Evolutionary conservation across 306 rosid species (phyloP).

Genomic region (Sechiopsis laciniata): DNA sequence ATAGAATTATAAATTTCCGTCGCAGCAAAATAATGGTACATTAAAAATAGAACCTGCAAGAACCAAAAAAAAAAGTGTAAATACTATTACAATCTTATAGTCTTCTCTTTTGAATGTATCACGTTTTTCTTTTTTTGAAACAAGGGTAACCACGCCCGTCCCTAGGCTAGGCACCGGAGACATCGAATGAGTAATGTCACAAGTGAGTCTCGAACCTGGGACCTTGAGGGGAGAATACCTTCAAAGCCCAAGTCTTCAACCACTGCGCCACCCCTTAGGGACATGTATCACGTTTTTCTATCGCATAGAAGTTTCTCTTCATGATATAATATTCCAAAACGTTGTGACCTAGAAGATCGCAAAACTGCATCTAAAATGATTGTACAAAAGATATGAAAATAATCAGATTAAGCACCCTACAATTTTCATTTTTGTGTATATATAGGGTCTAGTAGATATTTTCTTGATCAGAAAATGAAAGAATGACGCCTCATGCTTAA

Average conservation of each 20-base stretch:
- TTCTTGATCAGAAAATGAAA: background rate
- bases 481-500: background rate
- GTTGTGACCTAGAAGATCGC: background rate
- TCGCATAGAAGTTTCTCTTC: background rate
- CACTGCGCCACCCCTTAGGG: too few relatives aligned
- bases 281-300: background rate
- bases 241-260: too few relatives aligned
- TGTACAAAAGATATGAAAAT: background rate
- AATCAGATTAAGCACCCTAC: conserved; percentile 7
- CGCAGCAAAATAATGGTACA: conserved; percentile 98
- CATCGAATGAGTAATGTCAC: too few relatives aligned
- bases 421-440: background rate
- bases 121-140: background rate
- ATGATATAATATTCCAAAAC: background rate
- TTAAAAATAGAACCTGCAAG: conserved; percentile 79
- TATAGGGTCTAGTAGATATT: background rate
- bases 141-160: too few relatives aligned
- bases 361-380: background rate
- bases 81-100: conserved; percentile 1
- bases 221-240: too few relatives aligned
- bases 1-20: conserved; percentile 94
- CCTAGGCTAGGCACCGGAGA: too few relatives aligned
- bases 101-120: background rate
- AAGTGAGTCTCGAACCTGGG: too few relatives aligned
- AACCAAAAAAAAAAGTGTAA: conserved; percentile 22